These are phyloP conservation scores for Tolypocladium tropicale DNA, from an alignment of 2,329 filamentous ascomycete genomes.

Conservation along the genomic window DNA sequence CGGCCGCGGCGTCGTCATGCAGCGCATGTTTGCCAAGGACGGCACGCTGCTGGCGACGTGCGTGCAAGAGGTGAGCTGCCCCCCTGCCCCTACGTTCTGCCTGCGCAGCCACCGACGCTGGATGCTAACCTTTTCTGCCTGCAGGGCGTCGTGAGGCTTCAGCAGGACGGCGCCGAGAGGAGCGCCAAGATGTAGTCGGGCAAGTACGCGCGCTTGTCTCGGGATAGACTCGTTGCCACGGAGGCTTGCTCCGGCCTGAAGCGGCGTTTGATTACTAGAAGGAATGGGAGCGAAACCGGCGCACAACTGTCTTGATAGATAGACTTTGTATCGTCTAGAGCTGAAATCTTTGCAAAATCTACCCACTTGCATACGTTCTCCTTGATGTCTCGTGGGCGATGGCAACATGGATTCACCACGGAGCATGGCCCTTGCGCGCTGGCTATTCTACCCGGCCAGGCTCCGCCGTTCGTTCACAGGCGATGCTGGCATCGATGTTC, in stretches of 20 bases:
- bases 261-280: background rate
- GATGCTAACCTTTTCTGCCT: background rate
- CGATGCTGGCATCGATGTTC: too few species aligned
- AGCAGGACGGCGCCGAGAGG: constrained; percentile 27
- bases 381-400: too few species aligned
- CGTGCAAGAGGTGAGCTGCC: constrained; percentile 57
- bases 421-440: too few species aligned
- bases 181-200: constrained; percentile 24
- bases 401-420: too few species aligned
- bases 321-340: background rate
- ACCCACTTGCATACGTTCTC: too few species aligned
- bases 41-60: constrained; percentile 69
- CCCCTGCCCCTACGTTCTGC: background rate
- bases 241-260: background rate
- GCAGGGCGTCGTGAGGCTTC: constrained; percentile 41
- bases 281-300: background rate
- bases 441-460: too few species aligned
- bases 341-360: background rate
- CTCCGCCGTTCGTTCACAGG: too few species aligned
- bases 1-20: constrained; percentile 64
- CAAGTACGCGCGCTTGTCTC: background rate
- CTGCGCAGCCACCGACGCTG: too few species aligned
- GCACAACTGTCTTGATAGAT: too few species aligned
- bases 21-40: constrained; percentile 61
- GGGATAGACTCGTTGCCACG: background rate